Evolutionary conservation across 257 asterid species (phyloP), one percentile per base, ranked within the genome.

Genomic region (Solanum gracilifrons): DNA sequence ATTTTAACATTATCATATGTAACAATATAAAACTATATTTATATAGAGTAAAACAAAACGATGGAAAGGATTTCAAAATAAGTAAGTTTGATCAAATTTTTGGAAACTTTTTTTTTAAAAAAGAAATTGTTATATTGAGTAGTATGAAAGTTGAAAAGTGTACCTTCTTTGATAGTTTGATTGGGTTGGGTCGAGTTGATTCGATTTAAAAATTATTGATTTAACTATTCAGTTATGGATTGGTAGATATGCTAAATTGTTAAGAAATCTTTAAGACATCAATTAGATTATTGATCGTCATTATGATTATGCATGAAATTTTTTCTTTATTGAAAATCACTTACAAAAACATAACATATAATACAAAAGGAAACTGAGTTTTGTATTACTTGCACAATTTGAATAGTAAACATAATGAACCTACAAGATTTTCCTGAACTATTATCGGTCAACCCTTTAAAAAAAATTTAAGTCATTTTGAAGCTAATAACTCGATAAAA

Each of bases 181-280:
- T 43, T 2, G 0, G 4, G 10, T 43, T 2, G 0, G 4, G 10
- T 51, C 62, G 0, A 8, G 11, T 58, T 0, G 2, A 20, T 58
- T 58, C 0, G 5, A 58, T 58, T 58, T 20, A 55, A 55, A 20
- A 55, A 55, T 20, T 55, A 55, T 55, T 3, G 0, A 55, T 58
- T 20, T 55, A 2, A 55, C 1, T 58, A 20, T 20, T 58, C 0
- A 3, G 2, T 20, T 20, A 58, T 58, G 4, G 1, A 20, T 20
- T 7, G 10, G 0, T 55, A 20, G 11, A 58, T 3, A 20, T 3
- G 25, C 0, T 20, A 58, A 20, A 58, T 20, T 0, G 1, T 20
- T 20, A 58, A 58, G 1, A 58, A 58, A 58, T 58, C 2, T 0
- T 20, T 7, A 55, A 20, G 11, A 18, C 8, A 20, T 55, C 4